phyloP scores from a whole-genome alignment of 1,284 basidiomycete species.

The Pyrrhoderma noxium region DNA sequence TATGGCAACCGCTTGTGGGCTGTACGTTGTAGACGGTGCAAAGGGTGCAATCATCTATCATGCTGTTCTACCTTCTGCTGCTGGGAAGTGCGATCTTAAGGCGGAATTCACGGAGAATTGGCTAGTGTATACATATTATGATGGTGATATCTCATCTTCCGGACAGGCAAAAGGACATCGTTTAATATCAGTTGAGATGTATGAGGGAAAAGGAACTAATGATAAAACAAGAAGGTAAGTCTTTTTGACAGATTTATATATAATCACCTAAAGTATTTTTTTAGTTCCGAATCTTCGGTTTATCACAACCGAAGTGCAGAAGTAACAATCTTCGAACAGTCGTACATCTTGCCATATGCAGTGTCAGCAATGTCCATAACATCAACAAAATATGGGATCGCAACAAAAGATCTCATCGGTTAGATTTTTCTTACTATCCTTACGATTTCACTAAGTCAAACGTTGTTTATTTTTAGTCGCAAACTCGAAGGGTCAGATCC shows the following conservation, averaged over 20 bases:
- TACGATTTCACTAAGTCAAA: not conserved
- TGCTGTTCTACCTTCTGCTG: slow-evolving; percentile 40
- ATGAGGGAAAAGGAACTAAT: slow-evolving; percentile 62
- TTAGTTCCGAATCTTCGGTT: slow-evolving; percentile 69
- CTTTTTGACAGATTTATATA: slow-evolving; percentile 17
- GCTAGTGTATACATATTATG: slow-evolving; percentile 83
- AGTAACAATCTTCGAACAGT: slow-evolving; percentile 57
- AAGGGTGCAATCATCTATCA: slow-evolving; percentile 76
- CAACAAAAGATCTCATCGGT: slow-evolving; percentile 83
- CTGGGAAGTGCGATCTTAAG: slow-evolving; percentile 54
- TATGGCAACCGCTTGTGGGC: slow-evolving; percentile 39
- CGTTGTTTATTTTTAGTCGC: slow-evolving; percentile 47
- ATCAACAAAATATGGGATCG: slow-evolving; percentile 82
- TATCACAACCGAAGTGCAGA: slow-evolving; percentile 47
- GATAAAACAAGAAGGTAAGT: slow-evolving; percentile 63
- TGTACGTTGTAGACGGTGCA: slow-evolving; percentile 73
- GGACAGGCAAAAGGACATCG: slow-evolving; percentile 60
- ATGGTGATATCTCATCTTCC: slow-evolving; percentile 41
- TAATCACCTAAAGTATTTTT: slow-evolving; percentile 9
- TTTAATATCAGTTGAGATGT: slow-evolving; percentile 80
- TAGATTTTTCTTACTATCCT: slow-evolving; percentile 23
- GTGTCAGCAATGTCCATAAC: slow-evolving; percentile 71
- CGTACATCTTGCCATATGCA: slow-evolving; percentile 64
- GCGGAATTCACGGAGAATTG: slow-evolving; percentile 84
- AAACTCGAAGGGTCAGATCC: slow-evolving; percentile 67